Base-by-base conservation (phyloP, 257 asterid species). In the Scutellaria barbata region DNA sequence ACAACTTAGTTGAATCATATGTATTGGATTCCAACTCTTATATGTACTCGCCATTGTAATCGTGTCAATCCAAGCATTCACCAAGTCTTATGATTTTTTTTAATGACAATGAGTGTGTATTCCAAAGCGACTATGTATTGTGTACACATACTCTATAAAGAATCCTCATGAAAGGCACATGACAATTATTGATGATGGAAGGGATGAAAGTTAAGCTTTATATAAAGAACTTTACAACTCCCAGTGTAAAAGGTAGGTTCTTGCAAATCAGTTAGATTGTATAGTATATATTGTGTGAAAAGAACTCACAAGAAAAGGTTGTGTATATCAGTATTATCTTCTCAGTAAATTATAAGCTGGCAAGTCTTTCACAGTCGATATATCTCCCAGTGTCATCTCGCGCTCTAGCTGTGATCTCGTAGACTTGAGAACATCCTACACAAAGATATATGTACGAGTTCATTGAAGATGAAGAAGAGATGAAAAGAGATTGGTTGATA, bases 341-440 rank as follows among this genome's bases (percentile, higher is more conserved):
- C 76, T 76, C 77, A 89, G 71, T 57, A 92, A 76, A 73, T 86
- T 87, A 74, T 82, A 92, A 37, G 95, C 88, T 10, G 96, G 98
- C 74, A 92, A 80, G 71, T 89, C 98, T 80, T 81, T 81, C 68
- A 92, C 80, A 33, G 81, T 67, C 17, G 84, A 61, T 52, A 83
- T 78, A 54, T 92, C 98, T 74, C 88, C 98, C 72, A 92, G 79
- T 1, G 84, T 81, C 72, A 92, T 78, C 82, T 92, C 96, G 6
- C 96, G 96, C 79, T 92, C 98, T 45, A 92, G 83, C 74, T 92
- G 98, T 30, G 81, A 69, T 81, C 95, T 86, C 9, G 96, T 87
- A 12, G 88, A 85, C 81, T 88, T 89, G 25, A 92, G 86, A 79
- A 94, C 97, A 65, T 91, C 98, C 99, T 94, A 67, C 37, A 67